These are phyloP conservation scores for Ophiostoma perfectum DNA, from an alignment of 2,329 filamentous ascomycete species.

Conservation along the genomic window DNA sequence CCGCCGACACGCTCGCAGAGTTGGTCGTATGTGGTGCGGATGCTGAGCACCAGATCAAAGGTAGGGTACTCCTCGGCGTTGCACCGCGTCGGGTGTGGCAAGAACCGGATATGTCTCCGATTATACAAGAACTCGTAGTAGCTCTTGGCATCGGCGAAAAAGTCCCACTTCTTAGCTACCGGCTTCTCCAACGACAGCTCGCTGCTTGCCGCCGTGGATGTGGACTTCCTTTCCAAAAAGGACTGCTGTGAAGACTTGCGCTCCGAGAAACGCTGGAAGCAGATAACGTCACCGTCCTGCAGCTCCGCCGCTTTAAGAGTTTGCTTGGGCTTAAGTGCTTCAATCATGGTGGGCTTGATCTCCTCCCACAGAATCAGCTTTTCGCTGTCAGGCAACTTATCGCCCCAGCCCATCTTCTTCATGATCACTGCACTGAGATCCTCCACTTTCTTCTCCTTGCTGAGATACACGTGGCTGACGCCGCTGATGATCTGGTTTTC, in stretches of 20 bases:
- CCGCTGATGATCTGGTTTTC: constrained; percentile 70
- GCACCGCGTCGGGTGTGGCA: constrained; percentile 56
- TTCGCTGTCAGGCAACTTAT: constrained; percentile 60
- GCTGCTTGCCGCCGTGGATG: neutral
- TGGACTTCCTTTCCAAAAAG: constrained; percentile 26
- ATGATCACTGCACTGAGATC: constrained; percentile 75
- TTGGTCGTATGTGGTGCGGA: constrained; percentile 85
- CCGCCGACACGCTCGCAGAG: constrained; percentile 78
- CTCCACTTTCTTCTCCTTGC: constrained; percentile 78
- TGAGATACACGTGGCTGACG: constrained; percentile 73
- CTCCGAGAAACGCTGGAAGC: constrained; percentile 68
- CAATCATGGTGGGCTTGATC: constrained; percentile 97
- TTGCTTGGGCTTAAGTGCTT: constrained; percentile 84
- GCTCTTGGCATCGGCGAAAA: constrained; percentile 65
- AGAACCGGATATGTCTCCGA: constrained; percentile 72
- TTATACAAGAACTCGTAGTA: constrained; percentile 94
- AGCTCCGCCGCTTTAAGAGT: constrained; percentile 87
- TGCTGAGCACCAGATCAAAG: constrained; percentile 75
- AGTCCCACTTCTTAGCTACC: constrained; percentile 42
- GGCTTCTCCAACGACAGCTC: constrained; percentile 35
- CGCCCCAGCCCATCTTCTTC: constrained; percentile 79
- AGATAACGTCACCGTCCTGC: constrained; percentile 94
- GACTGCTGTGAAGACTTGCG: constrained; percentile 32
- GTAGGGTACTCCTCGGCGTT: constrained; percentile 54
- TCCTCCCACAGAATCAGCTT: constrained; percentile 79